Base-by-base conservation (phyloP, 2,329 filamentous ascomycete species). In the Aurifilum marmelostoma region DNA sequence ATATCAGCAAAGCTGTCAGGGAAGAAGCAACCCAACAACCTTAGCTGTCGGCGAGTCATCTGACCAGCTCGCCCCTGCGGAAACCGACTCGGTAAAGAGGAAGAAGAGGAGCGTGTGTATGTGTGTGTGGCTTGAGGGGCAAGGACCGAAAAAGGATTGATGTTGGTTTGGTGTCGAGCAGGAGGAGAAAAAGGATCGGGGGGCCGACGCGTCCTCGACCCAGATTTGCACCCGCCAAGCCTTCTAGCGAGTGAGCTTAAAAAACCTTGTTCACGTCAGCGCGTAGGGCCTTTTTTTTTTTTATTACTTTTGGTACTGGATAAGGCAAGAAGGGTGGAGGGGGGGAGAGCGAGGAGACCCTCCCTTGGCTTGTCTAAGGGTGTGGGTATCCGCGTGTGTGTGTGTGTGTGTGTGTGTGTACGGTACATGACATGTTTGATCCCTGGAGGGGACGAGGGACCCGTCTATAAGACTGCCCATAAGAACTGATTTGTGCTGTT, bases 161-260 rank as follows among this genome's bases (percentile, higher is more conserved):
- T 43, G 2, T 6, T 43, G 41, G 41, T 21, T n/a, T 43, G 41
- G 41, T 43, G 41, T 2, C 18, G 41, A 43, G 11, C 8, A 39
- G 37, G 11, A 11, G 11, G 37, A n/a, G 21, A 47, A 47, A 47
- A n/a, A 21, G 43, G 21, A 47, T 47, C 43, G 21, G 59, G 59
- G 59, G 21, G 59, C 37, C 59, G 59, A 62, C 59, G 59, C 59
- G 59, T 62, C 59, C 59, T 62, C 59, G 54, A 32, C 27, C 63
- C 66, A 43, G 63, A 47, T 58, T 62, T 58, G 62, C 27, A 47
- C 8, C 32, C 60, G 66, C 66, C 62, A 70, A 67, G 62, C 41
- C 68, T 21, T 54, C 68, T 68, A 70, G 66, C 68, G 68, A 70
- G 16, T 61, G 66, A 70, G 65, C 62, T 70, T 70, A 70, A 68